Base-by-base conservation (phyloP, 1,139 yeast species). In the Protomyces macrosporus region DNA sequence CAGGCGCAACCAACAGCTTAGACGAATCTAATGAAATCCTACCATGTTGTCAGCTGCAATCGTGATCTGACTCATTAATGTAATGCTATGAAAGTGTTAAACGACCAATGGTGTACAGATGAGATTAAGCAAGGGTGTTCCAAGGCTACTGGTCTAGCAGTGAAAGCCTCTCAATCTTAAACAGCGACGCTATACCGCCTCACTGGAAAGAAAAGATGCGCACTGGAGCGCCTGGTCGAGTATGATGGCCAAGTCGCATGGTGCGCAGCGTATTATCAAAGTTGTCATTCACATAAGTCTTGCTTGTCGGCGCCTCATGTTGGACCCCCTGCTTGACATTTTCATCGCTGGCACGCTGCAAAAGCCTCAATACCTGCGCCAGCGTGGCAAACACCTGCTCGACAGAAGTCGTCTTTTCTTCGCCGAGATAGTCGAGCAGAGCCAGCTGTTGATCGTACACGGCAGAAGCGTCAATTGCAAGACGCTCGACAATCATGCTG, bases 191-290 rank as follows among this genome's bases (percentile, higher is more conserved):
- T 23, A 23, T 23, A 23, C 23, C 10, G 6, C 42, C 14, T 23
- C 6, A 39, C n/a, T 39, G 42, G 14, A 7, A 39, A 1, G 42
- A 39, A 39, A 39, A 39, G 42, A 39, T 39, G 42, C 42, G 42
- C 42, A 39, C 42, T 14, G 12, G 42, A 39, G 42, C 42, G 42
- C 42, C 42, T 5, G 16, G 42, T 39, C 61, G 34, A 14, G 39
- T 55, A 14, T 57, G 61, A 10, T 10, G 39, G n/a, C 62, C 62
- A 14, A 50, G 40, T 6, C 62, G 62, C 62, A 52, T 58, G 30
- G 56, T 53, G 10, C 35, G 14, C 45, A 52, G 45, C 12, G 62
- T 51, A 12, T 42, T 54, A 32, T 52, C 62, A 35, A 58, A 35
- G 23, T 34, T 35, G 30, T 12, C 9, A 10, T 52, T 4, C 55